These are phyloP conservation scores for Erysimum pusillum DNA, from an alignment of 441 rosid species.

Conservation along the genomic window DNA sequence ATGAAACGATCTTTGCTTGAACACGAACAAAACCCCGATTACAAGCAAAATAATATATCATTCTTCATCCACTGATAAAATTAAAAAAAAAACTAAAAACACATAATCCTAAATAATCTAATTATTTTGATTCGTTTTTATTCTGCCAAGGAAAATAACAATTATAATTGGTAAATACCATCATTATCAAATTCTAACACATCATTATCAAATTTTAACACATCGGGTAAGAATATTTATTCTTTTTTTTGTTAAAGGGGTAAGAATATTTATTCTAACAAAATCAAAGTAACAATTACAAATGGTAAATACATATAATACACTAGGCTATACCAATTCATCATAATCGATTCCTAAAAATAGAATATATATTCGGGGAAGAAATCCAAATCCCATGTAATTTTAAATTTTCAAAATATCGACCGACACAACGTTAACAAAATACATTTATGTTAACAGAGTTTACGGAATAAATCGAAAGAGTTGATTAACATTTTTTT, in stretches of 20 bases:
- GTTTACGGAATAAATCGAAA: conserved; percentile 1
- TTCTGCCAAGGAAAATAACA: neutral
- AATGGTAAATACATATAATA: neutral
- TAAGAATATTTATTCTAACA: no score
- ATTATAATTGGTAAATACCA: no score
- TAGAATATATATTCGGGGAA: neutral
- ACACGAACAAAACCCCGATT: conserved; percentile 4
- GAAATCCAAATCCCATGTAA: neutral
- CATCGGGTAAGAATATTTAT: no score
- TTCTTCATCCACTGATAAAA: conserved; percentile 19
- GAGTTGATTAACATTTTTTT: neutral
- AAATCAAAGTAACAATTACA: no score
- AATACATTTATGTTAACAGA: neutral
- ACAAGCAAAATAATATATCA: conserved; percentile 2
- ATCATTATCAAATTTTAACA: no score
- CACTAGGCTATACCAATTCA: neutral
- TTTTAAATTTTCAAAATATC: conserved; percentile 28
- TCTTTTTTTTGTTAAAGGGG: no score
- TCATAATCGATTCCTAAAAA: neutral
- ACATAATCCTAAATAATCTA: neutral
- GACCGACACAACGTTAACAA: conserved; percentile 15
- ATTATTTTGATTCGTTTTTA: neutral
- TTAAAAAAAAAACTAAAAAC: neutral
- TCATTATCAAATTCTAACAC: no score
- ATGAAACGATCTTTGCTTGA: conserved; percentile 32